Base-by-base conservation (phyloP, 495 filamentous ascomycete species). In the Lasiosphaeriaceae sp. region DNA sequence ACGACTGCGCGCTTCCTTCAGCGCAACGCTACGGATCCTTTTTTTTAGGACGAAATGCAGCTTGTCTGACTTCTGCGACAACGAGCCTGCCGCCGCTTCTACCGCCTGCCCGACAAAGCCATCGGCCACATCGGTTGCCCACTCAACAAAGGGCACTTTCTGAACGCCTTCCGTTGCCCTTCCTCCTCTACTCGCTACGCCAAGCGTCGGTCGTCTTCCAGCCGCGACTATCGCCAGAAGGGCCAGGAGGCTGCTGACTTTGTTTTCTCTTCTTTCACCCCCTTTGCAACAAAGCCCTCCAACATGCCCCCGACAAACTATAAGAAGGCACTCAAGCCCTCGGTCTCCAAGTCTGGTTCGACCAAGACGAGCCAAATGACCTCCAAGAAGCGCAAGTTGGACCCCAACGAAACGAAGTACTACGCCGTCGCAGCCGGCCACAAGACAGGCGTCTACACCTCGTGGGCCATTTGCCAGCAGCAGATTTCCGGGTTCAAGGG, bases 401-500 rank as follows among this genome's bases (percentile, higher is more conserved):
- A 71, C 26, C 45, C 65, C 24, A 54, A 41, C 21, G 60, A 67
- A 26, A 75, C 79, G 54, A 96, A 94, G 73, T 96, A 86, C 72
- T 98, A 97, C 70, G 90, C 88, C 12, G 94, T 98, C 22, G 85
- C 86, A 39, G 78, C 76, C 20, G 94, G 94, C 8, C 79, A 82
- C 56, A 82, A 75, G 23, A 91, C 94, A 1, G 94, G 91, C 4
- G 84, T 98, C n/a, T 98, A 96, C 71, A 81, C 84, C 63, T 85
- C 74, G 48, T 98, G 90, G 89, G 70, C 73, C 17, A 88, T 94
- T 51, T 96, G 91, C 66, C 74, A 93, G 66, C 79, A 80, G 47
- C 90, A 96, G 67, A 87, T 90, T 45, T 86, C 81, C 9, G 92
- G 92, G n/a, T 96, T 85, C 70, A 90, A 89, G 66, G 87, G 89